phyloP scores from a whole-genome alignment of 345 rosid genomes.

The Pugionium cornutum region DNA sequence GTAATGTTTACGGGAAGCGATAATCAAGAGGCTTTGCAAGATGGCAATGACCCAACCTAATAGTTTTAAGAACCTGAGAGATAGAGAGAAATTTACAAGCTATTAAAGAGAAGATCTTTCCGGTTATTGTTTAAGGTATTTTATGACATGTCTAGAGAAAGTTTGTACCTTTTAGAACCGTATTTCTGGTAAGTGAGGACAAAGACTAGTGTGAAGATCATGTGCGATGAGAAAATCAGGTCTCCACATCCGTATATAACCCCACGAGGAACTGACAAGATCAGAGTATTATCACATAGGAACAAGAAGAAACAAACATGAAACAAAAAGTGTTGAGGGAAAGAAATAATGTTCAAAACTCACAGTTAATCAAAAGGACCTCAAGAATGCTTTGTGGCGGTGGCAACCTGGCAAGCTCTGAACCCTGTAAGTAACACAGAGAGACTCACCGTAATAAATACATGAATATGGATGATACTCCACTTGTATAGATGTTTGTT shows the following conservation, averaged over 20 bases:
- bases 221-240: conserved; percentile 96
- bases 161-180: conserved; percentile 76
- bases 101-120: neutral
- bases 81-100: neutral
- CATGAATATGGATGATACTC: too few species aligned
- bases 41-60: conserved; percentile 80
- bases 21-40: conserved; percentile 78
- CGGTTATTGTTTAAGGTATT: neutral
- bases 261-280: conserved; percentile 72
- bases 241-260: conserved; percentile 94
- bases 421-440: conserved; percentile 51
- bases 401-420: conserved; percentile 79
- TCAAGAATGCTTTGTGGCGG: conserved; percentile 66
- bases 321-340: neutral
- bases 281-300: conserved; percentile 33
- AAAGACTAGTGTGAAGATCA: conserved; percentile 94
- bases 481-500: neutral
- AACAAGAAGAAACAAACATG: conserved; percentile 1
- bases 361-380: conserved; percentile 76
- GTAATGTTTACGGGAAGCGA: conserved; percentile 98
- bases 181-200: conserved; percentile 94
- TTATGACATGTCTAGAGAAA: neutral
- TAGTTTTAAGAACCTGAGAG: conserved; percentile 74
- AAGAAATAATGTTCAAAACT: conserved; percentile 27
- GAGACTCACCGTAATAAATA: too few species aligned